Base-by-base conservation (phyloP, 805 yeast species). In the Wickerhamomyces tratensis region DNA sequence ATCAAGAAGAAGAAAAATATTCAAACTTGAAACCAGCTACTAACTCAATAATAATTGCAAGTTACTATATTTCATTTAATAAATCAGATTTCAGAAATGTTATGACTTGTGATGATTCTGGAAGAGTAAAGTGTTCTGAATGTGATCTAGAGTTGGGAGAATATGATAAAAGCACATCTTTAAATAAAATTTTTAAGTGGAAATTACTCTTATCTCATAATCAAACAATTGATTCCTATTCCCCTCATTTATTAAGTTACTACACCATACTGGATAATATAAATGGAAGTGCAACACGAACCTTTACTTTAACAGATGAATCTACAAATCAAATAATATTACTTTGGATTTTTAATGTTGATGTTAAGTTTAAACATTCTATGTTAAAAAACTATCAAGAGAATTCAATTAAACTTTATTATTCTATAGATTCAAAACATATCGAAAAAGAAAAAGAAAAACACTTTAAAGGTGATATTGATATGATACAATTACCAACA, bases 141-240 rank as follows among this genome's bases (percentile, higher is more conserved):
- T 78, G 85, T 52, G 49, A 54, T 0, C 4, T 34, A 1, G 7
- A 36, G 1, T 26, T 79, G 3, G 85, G 85, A 0, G 64, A 59
- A 13, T 33, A 53, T 10, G 71, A 66, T 46, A 52, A 51, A 25
- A 46, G 49, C 38, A 56, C 62, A 29, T 59, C 57, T 20, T 49
- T 60, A 36, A 54, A 50, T 12, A 71, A 64, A 45, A 36, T 82
- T 1, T 66, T 67, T 61, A 82, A 82, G 52, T 83, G 89, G 89
- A 65, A 67, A 26, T 37, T 80, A 2, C 43, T 45, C 8, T 49
- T 79, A 13, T 41, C 47, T 2, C 51, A 57, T 36, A 48, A 33
- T 2, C 43, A 33, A 9, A 37, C 15, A 12, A 25, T n/a, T n/a
- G 69, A 64, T n/a, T 14, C 12, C 0, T 76, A 61, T 41, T 49